Conservation (phyloP, 2,329 filamentous ascomycete genomes). For the Claviceps quebecensis region DNA sequence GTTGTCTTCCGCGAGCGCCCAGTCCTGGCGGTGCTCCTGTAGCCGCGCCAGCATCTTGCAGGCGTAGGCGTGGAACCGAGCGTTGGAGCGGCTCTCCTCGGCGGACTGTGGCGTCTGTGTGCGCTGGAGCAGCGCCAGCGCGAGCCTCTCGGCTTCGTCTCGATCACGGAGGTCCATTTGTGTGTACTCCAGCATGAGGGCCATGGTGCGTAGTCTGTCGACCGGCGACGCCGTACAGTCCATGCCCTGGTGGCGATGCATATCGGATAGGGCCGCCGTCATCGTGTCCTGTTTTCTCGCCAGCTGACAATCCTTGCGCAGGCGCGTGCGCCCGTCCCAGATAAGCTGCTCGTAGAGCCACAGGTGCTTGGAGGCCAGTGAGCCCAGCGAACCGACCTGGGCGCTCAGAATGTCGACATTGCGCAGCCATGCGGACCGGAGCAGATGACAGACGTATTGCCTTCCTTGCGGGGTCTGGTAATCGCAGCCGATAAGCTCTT, state of each 20-base stretch:
- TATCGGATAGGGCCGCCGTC: constrained; percentile 16
- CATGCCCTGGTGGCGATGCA: constrained; percentile 7
- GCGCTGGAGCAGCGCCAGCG: constrained; percentile 14
- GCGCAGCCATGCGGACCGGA: constrained; percentile 23
- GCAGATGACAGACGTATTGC: constrained; percentile 17
- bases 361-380: constrained; percentile 16
- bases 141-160: constrained; percentile 18
- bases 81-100: constrained; percentile 13
- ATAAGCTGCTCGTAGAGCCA: constrained; percentile 26
- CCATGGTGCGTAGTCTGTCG: constrained; percentile 18
- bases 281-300: constrained; percentile 16
- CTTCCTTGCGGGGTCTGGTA: constrained; percentile 18
- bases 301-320: constrained; percentile 19
- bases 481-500: constrained; percentile 18
- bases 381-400: constrained; percentile 18
- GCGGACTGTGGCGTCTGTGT: constrained; percentile 14
- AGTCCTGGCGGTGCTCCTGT: constrained; percentile 19
- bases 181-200: constrained; percentile 22
- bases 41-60: constrained; percentile 24
- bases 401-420: constrained; percentile 21
- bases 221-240: constrained; percentile 8
- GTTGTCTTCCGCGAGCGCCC: constrained; percentile 19
- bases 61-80: constrained; percentile 24
- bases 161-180: constrained; percentile 24
- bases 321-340: constrained; percentile 22